Base-by-base conservation (phyloP, 2,329 filamentous ascomycete species). In the Aurifilum marmelostoma region DNA sequence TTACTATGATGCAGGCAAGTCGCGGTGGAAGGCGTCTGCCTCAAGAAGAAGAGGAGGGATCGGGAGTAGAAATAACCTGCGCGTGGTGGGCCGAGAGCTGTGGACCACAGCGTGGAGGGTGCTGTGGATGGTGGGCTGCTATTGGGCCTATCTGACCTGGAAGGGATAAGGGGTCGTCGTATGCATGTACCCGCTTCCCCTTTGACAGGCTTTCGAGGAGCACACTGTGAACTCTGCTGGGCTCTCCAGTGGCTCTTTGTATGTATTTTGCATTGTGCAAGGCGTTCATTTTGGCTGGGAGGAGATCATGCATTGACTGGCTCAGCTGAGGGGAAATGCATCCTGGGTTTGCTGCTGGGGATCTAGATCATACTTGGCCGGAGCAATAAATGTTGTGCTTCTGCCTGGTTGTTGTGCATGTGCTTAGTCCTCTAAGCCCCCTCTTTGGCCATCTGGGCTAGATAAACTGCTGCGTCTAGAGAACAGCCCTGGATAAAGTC, bases 81-180 rank as follows among this genome's bases (percentile, higher is more conserved):
- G 77, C 1, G 76, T 87, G 5, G 84, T 91, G 7, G 76, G 81
- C 41, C 81, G 83, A 34, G 91, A 95, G 77, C 79, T 93, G 50
- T 84, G 83, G 79, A 85, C 82, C 11, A 89, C 87, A 59, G 74
- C 89, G 24, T 88, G 87, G 80, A 83, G 86, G 62, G 89, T 94
- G 3, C 83, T 83, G 7, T 88, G 86, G 83, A 85, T 92, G 77
- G 88, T 87, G 27, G 77, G 89, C 59, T 72, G 81, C 18, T 89
- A 89, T 77, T 96, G 92, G 83, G 83, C 83, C 39, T 92, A 89
- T 80, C 79, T 95, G 73, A 83, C 90, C 68, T 88, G 86, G 80
- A 84, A 84, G 75, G 89, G 90, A 72, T 92, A 76, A 78, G 72
- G 39, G 21, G 14, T 47, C 21, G 18, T 18, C 3, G 21, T n/a